Percentiles rank a stretch among this genome's conserved stretches.
phyloP scores from a whole-genome alignment of 495 filamentous ascomycete species.

The Tuber indicum region DNA sequence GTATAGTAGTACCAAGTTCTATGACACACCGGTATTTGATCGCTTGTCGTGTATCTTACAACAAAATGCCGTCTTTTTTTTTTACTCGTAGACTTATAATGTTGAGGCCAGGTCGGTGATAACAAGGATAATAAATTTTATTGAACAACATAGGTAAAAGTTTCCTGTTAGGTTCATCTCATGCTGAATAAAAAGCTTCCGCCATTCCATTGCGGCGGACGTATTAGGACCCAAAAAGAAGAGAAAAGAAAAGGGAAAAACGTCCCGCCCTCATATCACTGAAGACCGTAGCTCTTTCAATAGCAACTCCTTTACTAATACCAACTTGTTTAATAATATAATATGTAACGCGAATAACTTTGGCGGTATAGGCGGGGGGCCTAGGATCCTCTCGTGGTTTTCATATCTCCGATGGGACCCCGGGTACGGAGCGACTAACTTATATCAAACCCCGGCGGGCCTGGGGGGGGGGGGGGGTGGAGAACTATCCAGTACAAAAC shows the following conservation, averaged over 20 bases:
- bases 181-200: neutral
- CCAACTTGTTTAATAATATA: too few species aligned
- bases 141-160: neutral
- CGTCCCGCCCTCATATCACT: too few species aligned
- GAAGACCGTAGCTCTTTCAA: neutral
- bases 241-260: neutral
- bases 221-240: neutral
- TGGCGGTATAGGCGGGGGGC: neutral
- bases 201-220: neutral
- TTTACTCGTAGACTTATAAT: neutral
- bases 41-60: neutral
- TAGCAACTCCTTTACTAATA: neutral
- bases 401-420: neutral
- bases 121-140: too few species aligned
- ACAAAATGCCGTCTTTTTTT: neutral
- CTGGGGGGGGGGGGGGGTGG: neutral
- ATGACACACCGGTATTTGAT: neutral
- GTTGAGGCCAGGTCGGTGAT: too few species aligned
- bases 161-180: neutral
- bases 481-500: neutral
- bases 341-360: neutral
- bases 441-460: neutral
- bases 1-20: neutral
- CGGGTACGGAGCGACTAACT: neutral
- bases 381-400: neutral